Conservation (phyloP, 2,329 filamentous ascomycete species). For the Clonostachys chloroleuca region DNA sequence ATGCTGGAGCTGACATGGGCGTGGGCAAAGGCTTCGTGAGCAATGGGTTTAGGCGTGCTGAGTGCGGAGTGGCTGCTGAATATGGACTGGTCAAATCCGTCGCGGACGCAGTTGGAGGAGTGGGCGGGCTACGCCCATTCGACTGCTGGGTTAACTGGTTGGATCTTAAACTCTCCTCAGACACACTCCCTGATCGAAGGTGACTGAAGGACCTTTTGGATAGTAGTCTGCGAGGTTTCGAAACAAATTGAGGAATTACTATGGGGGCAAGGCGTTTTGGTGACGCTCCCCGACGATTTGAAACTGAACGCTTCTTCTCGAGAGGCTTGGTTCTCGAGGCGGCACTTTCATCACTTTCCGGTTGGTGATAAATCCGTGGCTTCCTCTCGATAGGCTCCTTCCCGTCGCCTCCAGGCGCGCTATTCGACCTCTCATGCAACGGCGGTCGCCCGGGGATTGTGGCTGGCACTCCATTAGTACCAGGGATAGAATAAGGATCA, state of each 20-base stretch:
- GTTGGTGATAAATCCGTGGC: background rate
- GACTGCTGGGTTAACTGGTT: constrained; percentile 40
- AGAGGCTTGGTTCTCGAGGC: background rate
- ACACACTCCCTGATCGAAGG: constrained; percentile 38
- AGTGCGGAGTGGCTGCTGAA: too few relatives aligned
- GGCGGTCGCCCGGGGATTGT: constrained; percentile 64
- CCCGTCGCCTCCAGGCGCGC: constrained; percentile 50
- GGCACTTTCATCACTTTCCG: too few relatives aligned
- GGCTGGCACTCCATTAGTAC: constrained; percentile 31
- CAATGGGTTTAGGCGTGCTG: constrained; percentile 9
- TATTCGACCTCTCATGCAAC: constrained; percentile 60
- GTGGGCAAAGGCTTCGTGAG: constrained; percentile 37
- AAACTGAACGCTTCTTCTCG: constrained; percentile 14
- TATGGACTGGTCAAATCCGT: constrained; percentile 33
- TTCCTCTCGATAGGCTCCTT: constrained; percentile 27
- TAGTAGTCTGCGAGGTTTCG: constrained; percentile 11
- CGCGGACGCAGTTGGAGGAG: constrained; percentile 15
- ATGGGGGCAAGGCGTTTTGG: constrained; percentile 52
- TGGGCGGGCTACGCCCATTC: constrained; percentile 33
- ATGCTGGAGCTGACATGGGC: constrained; percentile 41
- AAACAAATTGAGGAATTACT: constrained; percentile 40
- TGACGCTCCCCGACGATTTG: constrained; percentile 23
- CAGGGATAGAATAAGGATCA: background rate
- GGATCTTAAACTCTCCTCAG: constrained; percentile 32
- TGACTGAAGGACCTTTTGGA: constrained; percentile 35